Base-by-base conservation (phyloP, 257 asterid genomes). In the Plantago elongata region DNA sequence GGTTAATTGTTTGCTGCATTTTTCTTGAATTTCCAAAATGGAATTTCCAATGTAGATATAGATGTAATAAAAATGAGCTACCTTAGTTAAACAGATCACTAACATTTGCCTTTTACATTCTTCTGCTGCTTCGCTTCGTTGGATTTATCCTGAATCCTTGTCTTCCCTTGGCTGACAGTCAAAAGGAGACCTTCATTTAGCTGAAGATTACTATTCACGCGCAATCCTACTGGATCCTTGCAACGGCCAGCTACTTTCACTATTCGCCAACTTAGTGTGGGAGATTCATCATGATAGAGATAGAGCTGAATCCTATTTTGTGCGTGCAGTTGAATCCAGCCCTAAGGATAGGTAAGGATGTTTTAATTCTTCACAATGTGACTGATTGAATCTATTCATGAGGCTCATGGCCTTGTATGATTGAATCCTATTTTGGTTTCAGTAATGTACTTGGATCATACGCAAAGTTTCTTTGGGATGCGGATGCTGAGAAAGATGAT, bases 391-490 rank as follows among this genome's bases (percentile, higher is more conserved):
- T 50, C 37, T 9, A 45, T 11, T 7, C 40, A 4, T 34, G 40
- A 34, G 5, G 13, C 43, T 17, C n/a, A 11, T 10, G 22, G 9
- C 13, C 13, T 58, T 22, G 27, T 22, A 22, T 22, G 27, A 22
- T 22, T 22, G 27, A 22, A 22, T 22, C 27, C 27, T 37, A 34
- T 72, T 50, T 16, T 57, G 50, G 48, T 70, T 74, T 60, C 96
- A 92, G 96, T 76, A 45, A 73, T 13, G 85, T 84, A 65, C 88
- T 89, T 43, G 99, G 84, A 9, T 86, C 96, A 46, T 83, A 83
- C 70, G 95, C 99, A 9, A 83, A 80, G 54, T 87, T 89, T 78
- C 89, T 89, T 22, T 92, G 99, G 99, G 95, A 89, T 62, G 61
- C 64, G 0, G 90, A 78, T 40, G 87, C 68, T 3, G 90, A 81